Evolutionary conservation across 2,329 filamentous ascomycete species (phyloP), one percentile per base, ranked within the genome.

Genomic region (Metarhizium album): DNA sequence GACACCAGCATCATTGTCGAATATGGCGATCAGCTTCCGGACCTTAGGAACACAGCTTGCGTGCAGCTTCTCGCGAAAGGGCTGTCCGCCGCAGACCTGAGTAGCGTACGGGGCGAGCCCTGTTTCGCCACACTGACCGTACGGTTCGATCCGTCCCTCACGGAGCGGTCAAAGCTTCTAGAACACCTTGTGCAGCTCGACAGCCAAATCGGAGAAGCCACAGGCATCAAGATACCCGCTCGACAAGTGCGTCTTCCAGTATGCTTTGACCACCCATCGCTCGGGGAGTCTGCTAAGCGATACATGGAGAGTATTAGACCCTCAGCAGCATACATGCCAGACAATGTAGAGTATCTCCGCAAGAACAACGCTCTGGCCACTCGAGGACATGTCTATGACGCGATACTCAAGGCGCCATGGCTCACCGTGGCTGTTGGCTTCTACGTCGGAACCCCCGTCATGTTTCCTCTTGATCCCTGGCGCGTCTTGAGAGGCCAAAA

Each of bases 241-340:
- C 62, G 64, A 4, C 54, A 57, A 5, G 49, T 66, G 35, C 55
- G 54, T 4, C 53, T 68, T 9, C 66, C 66, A 0, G 55, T 67
- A 8, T 58, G 59, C 7, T 59, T 67, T 35, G 56, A 65, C 20
- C 63, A 66, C 46, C 55, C 57, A n/a, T 57, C 59, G 20, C 57
- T 62, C 5, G 51, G 71, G 22, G 72, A 75, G 24, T 50, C 48
- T 0, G 64, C 40, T 5, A 20, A 76, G 51, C 70, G 79, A 9
- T 83, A 84, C 60, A 80, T 78, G 66, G 73, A 74, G 27, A 81
- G 76, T 3, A 76, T 80, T 53, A 70, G 80, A 2, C 74, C 76
- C 1, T 73, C 78, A 27, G 80, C 80, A 1, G 70, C 75, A 1
- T 84, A 82, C 53, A 66, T 83, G 0, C 80, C 80, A 0, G 75